phyloP scores from a whole-genome alignment of 306 rosid genomes.

The Fragaria vesca region DNA sequence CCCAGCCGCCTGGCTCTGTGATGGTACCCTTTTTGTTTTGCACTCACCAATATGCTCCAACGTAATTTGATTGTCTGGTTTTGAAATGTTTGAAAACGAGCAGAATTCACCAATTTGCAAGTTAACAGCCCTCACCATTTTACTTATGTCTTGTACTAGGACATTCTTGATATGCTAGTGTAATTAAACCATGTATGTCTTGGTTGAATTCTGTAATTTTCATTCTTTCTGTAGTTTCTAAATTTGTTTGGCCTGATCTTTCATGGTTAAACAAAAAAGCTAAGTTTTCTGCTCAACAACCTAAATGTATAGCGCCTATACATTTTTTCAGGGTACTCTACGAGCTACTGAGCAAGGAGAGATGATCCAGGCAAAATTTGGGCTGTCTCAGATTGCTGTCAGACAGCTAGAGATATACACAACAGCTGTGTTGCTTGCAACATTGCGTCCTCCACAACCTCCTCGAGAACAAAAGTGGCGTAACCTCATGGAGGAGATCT shows the following conservation, averaged over 20 bases:
- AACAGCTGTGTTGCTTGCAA: slow-evolving; percentile 92
- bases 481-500: slow-evolving; percentile 88
- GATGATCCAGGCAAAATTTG: slow-evolving; percentile 95
- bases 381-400: slow-evolving; percentile 83
- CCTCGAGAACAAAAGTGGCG: slow-evolving; percentile 90
- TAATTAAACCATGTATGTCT: not conserved
- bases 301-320: slow-evolving; percentile 13
- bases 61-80: slow-evolving; percentile 9
- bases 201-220: not conserved
- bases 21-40: slow-evolving; percentile 49
- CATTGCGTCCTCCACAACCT: slow-evolving; percentile 83
- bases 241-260: not conserved
- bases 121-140: not conserved
- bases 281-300: not conserved
- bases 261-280: not conserved
- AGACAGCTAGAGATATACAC: slow-evolving; percentile 95
- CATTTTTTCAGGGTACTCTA: slow-evolving; percentile 62
- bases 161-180: not conserved
- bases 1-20: slow-evolving; percentile 96
- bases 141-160: not conserved
- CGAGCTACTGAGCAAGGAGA: slow-evolving; percentile 98
- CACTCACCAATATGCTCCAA: slow-evolving; percentile 5
- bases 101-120: not conserved
- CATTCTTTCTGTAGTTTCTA: not conserved
- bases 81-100: not conserved